Evolutionary conservation across 805 yeast genomes (phyloP).

Genomic region (Dipodascopsis uninucleata): DNA sequence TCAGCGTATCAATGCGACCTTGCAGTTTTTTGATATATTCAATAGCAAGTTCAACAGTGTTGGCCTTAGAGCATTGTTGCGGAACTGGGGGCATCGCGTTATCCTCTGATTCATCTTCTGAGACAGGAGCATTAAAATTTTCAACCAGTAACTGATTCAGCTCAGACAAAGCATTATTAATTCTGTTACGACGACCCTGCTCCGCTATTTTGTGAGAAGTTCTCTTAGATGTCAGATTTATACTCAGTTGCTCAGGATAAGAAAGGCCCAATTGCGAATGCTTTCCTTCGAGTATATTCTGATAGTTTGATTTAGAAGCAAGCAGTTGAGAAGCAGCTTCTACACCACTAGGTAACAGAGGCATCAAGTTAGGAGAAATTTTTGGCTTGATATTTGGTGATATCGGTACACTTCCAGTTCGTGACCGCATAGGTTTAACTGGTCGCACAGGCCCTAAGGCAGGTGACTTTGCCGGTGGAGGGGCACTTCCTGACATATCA

Average conservation of each 20-base stretch:
- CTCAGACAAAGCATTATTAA: conserved; percentile 81
- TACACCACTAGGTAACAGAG: conserved; percentile 23
- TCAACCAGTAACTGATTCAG: conserved; percentile 63
- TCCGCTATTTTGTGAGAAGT: conserved; percentile 88
- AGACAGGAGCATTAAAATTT: conserved; percentile 16
- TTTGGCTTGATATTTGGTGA: conserved; percentile 26
- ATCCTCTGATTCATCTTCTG: conserved; percentile 39
- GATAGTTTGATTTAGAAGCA: conserved; percentile 43
- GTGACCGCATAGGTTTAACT: conserved; percentile 32
- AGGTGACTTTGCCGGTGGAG: too few species aligned
- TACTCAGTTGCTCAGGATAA: conserved; percentile 41
- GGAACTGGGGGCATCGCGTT: conserved; percentile 43
- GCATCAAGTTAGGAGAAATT: conserved; percentile 24
- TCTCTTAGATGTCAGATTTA: conserved; percentile 48
- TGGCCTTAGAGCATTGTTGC: conserved; percentile 63
- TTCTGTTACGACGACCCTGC: conserved; percentile 90
- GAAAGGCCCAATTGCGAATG: conserved; percentile 42
- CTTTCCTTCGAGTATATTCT: conserved; percentile 43
- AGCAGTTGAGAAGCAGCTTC: conserved; percentile 30
- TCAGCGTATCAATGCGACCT: conserved; percentile 36
- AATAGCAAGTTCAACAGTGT: conserved; percentile 88
- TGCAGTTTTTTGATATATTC: conserved; percentile 55
- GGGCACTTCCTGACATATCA: too few species aligned
- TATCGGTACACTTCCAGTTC: conserved; percentile 25
- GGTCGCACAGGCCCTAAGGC: conserved; percentile 27